Evolutionary conservation across 2,329 filamentous ascomycete species (phyloP), one percentile per base, ranked within the genome.

Genomic region (Arthrobotrys entomopaga): DNA sequence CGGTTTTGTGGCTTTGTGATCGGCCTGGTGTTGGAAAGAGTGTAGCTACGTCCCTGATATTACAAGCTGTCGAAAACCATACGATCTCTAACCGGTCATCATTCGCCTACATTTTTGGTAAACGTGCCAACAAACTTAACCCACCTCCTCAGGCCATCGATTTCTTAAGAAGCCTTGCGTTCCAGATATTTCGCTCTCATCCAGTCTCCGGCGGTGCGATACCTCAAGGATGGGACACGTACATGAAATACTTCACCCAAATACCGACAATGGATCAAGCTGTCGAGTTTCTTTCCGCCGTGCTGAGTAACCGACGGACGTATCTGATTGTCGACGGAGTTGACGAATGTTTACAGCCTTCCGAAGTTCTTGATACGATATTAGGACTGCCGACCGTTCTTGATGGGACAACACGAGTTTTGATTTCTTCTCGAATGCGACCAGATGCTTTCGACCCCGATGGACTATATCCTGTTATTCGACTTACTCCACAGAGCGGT

Each of bases 371-470:
- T 4, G 70, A 74, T 19, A 58, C 70, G 20, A 59, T 74, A 16
- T 46, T 74, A 11, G 70, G 64, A 19, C 63, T 74, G 8, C 70
- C 70, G 43, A 74, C 70, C 48, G 70, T 74, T 29, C 56, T 34
- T 1, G 63, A 74, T 48, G 70, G 70, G 11, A 59, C 63, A 4
- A 75, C 71, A 34, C 64, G 71, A 1, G 29, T 75, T 19, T 56
- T 75, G 2, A 57, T 75, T n/a, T 75, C 71, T 10, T 70, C 71
- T 38, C 59, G 71, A 19, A 75, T 75, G 71, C 70, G 70, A 67
- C 70, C 70, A 57, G 70, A 74, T 38, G 63, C 70, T 29, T 74
- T 67, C 50, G 63, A 74, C 54, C 57, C 70, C 10, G 70, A 74
- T 67, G 70, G 70, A 1, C 56, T 74, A 3, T 74, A 67, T 48